Conservation (phyloP, 1,284 basidiomycete species). For the Fistulinella cinereoalba region DNA sequence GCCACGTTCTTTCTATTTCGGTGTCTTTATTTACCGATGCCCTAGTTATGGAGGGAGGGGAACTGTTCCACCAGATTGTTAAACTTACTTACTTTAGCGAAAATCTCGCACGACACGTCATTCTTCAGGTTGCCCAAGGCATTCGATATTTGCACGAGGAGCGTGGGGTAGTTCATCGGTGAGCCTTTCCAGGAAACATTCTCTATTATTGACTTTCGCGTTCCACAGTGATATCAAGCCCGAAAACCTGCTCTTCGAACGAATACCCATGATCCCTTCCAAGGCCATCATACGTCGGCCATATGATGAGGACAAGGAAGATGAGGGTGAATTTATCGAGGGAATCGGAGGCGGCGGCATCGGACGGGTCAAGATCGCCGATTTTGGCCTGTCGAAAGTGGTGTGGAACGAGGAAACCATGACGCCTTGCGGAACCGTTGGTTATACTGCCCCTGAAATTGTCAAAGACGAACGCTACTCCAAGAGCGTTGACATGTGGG, state of each 20-base stretch:
- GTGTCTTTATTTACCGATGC: constrained; percentile 11
- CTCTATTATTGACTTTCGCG: not conserved
- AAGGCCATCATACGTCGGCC: constrained; percentile 74
- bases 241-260: constrained; percentile 94
- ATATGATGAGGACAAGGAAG: constrained; percentile 98
- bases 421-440: constrained; percentile 99
- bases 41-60: constrained; percentile 93
- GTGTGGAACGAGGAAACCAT: constrained; percentile 99
- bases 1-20: not conserved
- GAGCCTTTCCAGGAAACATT: not conserved
- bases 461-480: constrained; percentile 99
- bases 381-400: constrained; percentile 97
- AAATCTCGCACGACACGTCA: constrained; percentile 91
- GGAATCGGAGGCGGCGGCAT: constrained; percentile 96
- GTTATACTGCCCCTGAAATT: constrained; percentile 99
- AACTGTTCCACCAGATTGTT: constrained; percentile 99
- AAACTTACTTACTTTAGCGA: constrained; percentile 99
- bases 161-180: constrained; percentile 93
- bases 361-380: constrained; percentile 97
- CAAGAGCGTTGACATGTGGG: constrained; percentile 99
- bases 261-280: constrained; percentile 91
- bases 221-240: constrained; percentile 85
- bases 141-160: constrained; percentile 98
- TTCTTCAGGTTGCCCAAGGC: constrained; percentile 93
- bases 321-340: constrained; percentile 94